phyloP scores from a whole-genome alignment of 768 basidiomycete genomes.

The Ephemerocybe angulata region DNA sequence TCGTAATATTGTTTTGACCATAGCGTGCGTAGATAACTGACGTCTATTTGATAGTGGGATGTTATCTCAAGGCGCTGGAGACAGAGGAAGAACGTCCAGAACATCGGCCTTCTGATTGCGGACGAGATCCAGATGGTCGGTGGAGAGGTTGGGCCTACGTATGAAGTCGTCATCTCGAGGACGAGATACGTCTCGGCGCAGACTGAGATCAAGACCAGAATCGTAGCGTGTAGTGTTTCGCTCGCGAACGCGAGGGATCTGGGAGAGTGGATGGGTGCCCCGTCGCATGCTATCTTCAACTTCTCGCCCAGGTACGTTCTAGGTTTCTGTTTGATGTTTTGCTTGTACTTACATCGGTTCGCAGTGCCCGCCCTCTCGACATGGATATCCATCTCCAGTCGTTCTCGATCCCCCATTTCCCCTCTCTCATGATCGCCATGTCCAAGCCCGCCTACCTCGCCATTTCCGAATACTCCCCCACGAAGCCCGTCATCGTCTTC shows the following conservation, averaged over 20 bases:
- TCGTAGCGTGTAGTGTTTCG: conserved; percentile 93
- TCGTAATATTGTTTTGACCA: conserved; percentile 25
- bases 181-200: conserved; percentile 96
- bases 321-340: too few relatives aligned
- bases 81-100: conserved; percentile 94
- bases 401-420: conserved; percentile 96
- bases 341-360: too few relatives aligned
- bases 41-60: conserved; percentile 71
- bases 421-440: conserved; percentile 98
- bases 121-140: conserved; percentile 96
- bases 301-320: too few relatives aligned
- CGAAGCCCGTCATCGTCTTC: conserved; percentile 87
- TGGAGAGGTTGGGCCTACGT: conserved; percentile 92
- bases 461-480: conserved; percentile 80
- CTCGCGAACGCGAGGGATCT: conserved; percentile 94
- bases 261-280: conserved; percentile 96
- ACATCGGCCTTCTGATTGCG: conserved; percentile 86
- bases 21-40: background rate
- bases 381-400: conserved; percentile 98
- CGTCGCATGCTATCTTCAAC: conserved; percentile 94
- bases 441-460: conserved; percentile 96
- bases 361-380: conserved; percentile 94
- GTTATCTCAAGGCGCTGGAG: conserved; percentile 92
- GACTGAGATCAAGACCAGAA: conserved; percentile 87
- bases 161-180: conserved; percentile 92